Percentiles rank a stretch among this genome's conserved stretches.
phyloP scores from a whole-genome alignment of 371 early-diverging fungal genomes.

The Rhizopus stolonifer region DNA sequence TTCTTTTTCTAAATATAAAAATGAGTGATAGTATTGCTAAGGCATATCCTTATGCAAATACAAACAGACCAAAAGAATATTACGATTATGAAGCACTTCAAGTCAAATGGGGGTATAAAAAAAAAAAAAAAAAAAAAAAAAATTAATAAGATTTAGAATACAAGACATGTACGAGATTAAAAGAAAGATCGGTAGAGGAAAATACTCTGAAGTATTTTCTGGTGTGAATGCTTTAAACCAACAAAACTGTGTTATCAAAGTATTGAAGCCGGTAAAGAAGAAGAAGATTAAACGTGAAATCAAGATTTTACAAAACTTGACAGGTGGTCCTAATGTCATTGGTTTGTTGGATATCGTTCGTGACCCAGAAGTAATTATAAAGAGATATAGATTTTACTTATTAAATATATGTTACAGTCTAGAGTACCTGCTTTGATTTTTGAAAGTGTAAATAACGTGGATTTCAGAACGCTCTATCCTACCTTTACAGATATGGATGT shows the following conservation, averaged over 20 bases:
- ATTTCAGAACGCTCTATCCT: conserved; percentile 73
- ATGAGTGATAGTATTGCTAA: conserved; percentile 29
- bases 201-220: conserved; percentile 99
- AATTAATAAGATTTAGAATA: conserved; percentile 9
- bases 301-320: conserved; percentile 96
- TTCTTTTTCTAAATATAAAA: background rate
- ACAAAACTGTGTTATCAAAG: conserved; percentile 97
- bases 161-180: conserved; percentile 97
- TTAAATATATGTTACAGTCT: conserved; percentile 41
- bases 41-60: conserved; percentile 24
- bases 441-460: conserved; percentile 90
- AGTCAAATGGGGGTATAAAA: conserved; percentile 28
- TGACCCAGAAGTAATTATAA: conserved; percentile 79
- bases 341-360: conserved; percentile 94
- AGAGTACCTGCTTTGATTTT: conserved; percentile 97
- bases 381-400: background rate
- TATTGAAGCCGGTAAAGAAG: conserved; percentile 98
- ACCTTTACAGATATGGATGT: conserved; percentile 92
- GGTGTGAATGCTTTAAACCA: conserved; percentile 85
- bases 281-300: conserved; percentile 99
- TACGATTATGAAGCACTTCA: conserved; percentile 32
- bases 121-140: background rate
- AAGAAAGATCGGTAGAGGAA: conserved; percentile 97
- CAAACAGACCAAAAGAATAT: conserved; percentile 30
- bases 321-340: conserved; percentile 95